Evolutionary conservation across 2,329 filamentous ascomycete species (phyloP), one percentile per base, ranked within the genome.

Genomic region (Spiromastix sp.): DNA sequence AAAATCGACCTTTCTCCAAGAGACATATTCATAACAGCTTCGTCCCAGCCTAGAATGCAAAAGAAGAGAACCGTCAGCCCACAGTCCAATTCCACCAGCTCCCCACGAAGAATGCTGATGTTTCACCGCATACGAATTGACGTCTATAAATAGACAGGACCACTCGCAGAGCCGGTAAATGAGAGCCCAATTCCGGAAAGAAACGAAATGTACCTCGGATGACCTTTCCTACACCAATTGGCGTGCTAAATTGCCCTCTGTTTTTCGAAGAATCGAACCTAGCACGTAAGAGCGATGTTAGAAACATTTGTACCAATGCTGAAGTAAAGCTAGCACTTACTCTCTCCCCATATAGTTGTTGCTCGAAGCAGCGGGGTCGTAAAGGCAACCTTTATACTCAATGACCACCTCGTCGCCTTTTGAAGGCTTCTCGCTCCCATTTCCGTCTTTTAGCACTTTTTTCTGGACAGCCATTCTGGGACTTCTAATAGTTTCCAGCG

Each of bases 331-430:
- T 7, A 33, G 27, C 7, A 63, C 79, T 52, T 67, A 93, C 86
- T 85, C 56, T 17, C 59, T 63, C 51, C 87, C 87, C 71, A 72
- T 74, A 46, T 46, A 54, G 44, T 82, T 76, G 52, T 74, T 68
- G 39, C 75, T 68, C 12, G 71, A 61, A 57, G 74, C 63, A 44
- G 54, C 63, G 15, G 66, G 53, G 53, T 93, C 79, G 63, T 81
- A 82, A 44, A 96, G 71, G 64, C 70, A 94, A 51, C 91, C 91
- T 27, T 81, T 91, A 72, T 96, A 96, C 64, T 91, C 77, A 55
- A 96, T 93, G 54, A 73, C 75, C 53, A 96, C 84, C 17, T 64
- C 74, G 58, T 95, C 77, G 46, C 84, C 81, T 11, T 55, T 51
- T 46, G 63, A 55, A 39, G 89, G 83, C 45, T 61, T 67, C 50